A percentile compares a stretch with the other conserved stretches of the same genome.
Conservation (phyloP, 2,329 filamentous ascomycete species). For the Botrytis porri region DNA sequence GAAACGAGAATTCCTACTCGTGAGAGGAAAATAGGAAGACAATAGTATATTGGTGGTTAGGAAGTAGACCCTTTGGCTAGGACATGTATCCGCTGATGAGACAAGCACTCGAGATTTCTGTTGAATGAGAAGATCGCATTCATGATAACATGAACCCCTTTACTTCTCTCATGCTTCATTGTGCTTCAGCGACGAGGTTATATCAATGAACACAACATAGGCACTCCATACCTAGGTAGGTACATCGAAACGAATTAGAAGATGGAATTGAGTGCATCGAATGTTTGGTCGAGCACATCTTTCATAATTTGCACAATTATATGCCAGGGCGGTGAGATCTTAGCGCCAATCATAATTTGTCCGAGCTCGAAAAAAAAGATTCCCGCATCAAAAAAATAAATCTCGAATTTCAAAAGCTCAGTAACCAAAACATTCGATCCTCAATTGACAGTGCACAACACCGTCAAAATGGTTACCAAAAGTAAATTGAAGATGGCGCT, state of each 20-base stretch:
- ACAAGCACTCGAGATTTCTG: not conserved
- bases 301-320: constrained; percentile 4
- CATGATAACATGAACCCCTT: not conserved
- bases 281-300: not conserved
- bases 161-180: not conserved
- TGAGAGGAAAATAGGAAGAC: not conserved
- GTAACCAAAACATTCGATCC: constrained; percentile 9
- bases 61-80: not conserved
- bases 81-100: not conserved
- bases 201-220: not conserved
- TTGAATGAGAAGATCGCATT: not conserved
- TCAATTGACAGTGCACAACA: constrained; percentile 19
- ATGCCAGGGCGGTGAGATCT: constrained; percentile 14
- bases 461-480: constrained; percentile 39
- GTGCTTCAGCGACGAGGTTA: not conserved
- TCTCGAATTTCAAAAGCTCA: constrained; percentile 16
- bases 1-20: no score
- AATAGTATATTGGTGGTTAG: not conserved
- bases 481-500: constrained; percentile 53
- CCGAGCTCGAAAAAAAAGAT: constrained; percentile 21
- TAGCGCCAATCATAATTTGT: constrained; percentile 12
- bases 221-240: no score
- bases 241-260: not conserved
- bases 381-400: constrained; percentile 23
- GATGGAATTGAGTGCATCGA: not conserved